Base-by-base conservation (phyloP, 106 monocot species). In the Amphibolis antarctica region DNA sequence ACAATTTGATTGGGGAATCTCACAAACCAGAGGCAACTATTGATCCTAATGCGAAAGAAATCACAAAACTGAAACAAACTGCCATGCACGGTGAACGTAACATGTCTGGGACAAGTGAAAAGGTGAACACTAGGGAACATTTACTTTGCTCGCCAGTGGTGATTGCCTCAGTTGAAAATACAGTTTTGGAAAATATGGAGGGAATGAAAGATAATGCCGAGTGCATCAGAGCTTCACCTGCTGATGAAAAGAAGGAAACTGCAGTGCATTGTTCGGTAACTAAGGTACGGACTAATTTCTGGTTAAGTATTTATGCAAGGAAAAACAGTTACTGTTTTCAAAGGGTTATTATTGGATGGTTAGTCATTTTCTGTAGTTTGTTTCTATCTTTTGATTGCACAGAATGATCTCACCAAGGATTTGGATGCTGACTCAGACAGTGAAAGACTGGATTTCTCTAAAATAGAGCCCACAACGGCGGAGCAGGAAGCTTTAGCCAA, bases 401-500 rank as follows among this genome's bases (percentile, higher is more conserved):
- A 96, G 96, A 80, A 76, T 76, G 66, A 42, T 28, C 61, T 61
- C 58, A 43, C 20, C 7, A 55, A 57, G 60, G 78, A 84, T 26
- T 19, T 22, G 56, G 86, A 83, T 5, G 64, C 49, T 62, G 86
- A 78, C 46, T 53, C 68, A 28, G 69, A 76, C 28, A 53, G 36
- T 65, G 86, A 90, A 1, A 56, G 72, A 22, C 66, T 67, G 0
- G 11, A 11, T 19, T 15, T 74, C 69, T 70, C 84, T 30, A 82
- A 79, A 64, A 86, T 84, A 68, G 93, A 89, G 71, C 60, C 86
- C 58, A 83, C 83, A 47, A 72, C 65, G 15, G 93, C 89, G 51
- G 93, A 94, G 52, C 71, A 61, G 66, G 93, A 94, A 71, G 89
- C 93, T 67, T 64, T 78, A 45, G 78, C 81, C 46, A 81, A 80